Conservation (phyloP, 2,329 filamentous ascomycete genomes). For the Paraphoma chrysanthemicola region DNA sequence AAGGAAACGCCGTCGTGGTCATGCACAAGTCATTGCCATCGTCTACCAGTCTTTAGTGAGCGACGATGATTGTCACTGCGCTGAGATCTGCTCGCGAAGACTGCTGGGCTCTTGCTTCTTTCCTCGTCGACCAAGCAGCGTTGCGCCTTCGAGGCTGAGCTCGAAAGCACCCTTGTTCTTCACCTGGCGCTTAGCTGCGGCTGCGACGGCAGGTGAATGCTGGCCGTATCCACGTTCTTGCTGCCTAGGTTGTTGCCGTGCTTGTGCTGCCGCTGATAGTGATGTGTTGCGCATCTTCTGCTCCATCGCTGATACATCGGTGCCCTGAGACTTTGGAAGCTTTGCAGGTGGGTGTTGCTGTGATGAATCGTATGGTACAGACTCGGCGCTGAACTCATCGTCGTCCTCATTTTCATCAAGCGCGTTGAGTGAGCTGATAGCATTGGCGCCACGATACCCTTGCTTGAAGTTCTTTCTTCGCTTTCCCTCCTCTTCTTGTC, state of each 20-base stretch:
- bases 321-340: slow-evolving; percentile 69
- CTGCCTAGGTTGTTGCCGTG: slow-evolving; percentile 56
- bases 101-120: slow-evolving; percentile 58
- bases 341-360: slow-evolving; percentile 63
- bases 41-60: slow-evolving; percentile 38
- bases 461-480: slow-evolving; percentile 82
- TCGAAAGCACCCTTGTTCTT: slow-evolving; percentile 85
- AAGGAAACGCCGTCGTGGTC: slow-evolving; percentile 28
- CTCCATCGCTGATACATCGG: slow-evolving; percentile 77
- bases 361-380: slow-evolving; percentile 60
- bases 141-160: slow-evolving; percentile 88
- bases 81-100: slow-evolving; percentile 52
- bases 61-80: slow-evolving; percentile 40
- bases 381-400: slow-evolving; percentile 71
- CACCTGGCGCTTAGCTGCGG: slow-evolving; percentile 83
- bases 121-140: slow-evolving; percentile 76
- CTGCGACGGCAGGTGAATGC: slow-evolving; percentile 82
- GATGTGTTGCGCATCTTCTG: slow-evolving; percentile 86
- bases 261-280: slow-evolving; percentile 70
- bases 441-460: slow-evolving; percentile 69
- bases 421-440: slow-evolving; percentile 70
- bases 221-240: slow-evolving; percentile 82
- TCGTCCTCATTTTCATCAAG: slow-evolving; percentile 70
- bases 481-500: slow-evolving; percentile 95
- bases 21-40: slow-evolving; percentile 7